These are phyloP conservation scores for Chaetoceros tenuissimus DNA, from an alignment of 108 stramenopile genomes.

Conservation along the genomic window DNA sequence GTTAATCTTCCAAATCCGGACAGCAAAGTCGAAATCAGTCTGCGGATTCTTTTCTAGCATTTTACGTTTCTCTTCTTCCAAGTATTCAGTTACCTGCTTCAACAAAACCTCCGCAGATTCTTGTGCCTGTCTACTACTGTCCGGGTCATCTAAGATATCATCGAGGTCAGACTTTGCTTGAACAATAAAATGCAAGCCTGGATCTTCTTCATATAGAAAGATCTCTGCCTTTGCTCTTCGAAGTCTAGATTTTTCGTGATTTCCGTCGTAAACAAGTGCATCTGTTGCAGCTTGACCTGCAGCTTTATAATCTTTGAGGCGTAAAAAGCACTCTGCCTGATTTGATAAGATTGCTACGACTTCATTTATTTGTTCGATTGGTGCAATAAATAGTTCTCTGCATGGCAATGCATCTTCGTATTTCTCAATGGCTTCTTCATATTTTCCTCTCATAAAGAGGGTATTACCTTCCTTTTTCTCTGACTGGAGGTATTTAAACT, in stretches of 20 bases:
- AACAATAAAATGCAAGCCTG: no score
- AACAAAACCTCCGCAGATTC: no score
- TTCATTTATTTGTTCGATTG: slow-evolving; percentile 12
- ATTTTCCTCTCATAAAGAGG: slow-evolving; percentile 12
- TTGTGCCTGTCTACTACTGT: no score
- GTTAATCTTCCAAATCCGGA: no score
- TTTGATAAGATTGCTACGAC: slow-evolving; percentile 14
- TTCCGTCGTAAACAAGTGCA: slow-evolving; percentile 11
- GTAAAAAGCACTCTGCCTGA: slow-evolving; percentile 18
- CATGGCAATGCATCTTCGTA: slow-evolving; percentile 5
- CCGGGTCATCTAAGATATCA: no score
- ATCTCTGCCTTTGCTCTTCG: slow-evolving; percentile 16
- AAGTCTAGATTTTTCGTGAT: slow-evolving; percentile 11
- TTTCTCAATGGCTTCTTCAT: slow-evolving; percentile 12
- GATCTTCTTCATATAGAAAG: no score
- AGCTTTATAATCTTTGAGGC: slow-evolving; percentile 7
- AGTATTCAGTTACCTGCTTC: no score
- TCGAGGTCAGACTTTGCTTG: no score
- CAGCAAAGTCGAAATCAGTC: no score
- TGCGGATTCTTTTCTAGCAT: no score
- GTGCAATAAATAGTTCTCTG: slow-evolving; percentile 13
- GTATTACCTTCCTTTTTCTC: slow-evolving; percentile 15
- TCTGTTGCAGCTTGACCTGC: slow-evolving; percentile 1
- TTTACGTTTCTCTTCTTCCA: no score
- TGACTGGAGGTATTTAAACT: background rate